Base-by-base conservation (phyloP, 1,284 basidiomycete species). In the Volvariella surrecta region DNA sequence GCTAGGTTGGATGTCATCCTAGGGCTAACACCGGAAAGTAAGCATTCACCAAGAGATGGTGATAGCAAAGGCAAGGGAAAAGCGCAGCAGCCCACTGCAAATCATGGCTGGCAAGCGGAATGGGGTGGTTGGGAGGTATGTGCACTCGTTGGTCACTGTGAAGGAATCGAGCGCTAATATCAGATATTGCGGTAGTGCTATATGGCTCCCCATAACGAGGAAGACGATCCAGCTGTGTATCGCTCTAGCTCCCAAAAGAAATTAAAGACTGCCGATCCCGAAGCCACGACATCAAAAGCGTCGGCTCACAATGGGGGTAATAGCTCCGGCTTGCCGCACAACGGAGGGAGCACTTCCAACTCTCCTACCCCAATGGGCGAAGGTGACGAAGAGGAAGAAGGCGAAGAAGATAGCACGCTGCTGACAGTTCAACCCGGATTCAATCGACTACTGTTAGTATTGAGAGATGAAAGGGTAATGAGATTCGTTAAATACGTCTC, bases 81-180 rank as follows among this genome's bases (percentile, higher is more conserved):
- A 35, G 34, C 34, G 11, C 24, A 28, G 6, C 24, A 60, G 58
- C 32, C 65, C 58, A 37, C 56, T 55, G 32, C 61, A 58, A 48
- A 54, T 46, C 61, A 54, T n/a, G 81, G 77, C 17, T 92, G 89
- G 89, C 71, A 79, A 54, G 71, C 70, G 28, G 81, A 88, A 50
- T 89, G 89, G 74, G 93, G 93, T 44, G 93, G 92, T 17, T 96
- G 93, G 93, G 92, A 96, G 74, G 85, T 86, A 48, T 40, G 72
- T 60, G 34, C 45, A 45, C 42, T 37, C 41, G 47, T 42, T 46
- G 18, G 42, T 50, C 42, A 32, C n/a, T 32, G 39, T 39, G 15
- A 38, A 4, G 41, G 15, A 41, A 37, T 28, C 48, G 19, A 44
- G 39, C 46, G 35, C 24, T 28, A 28, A 28, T 28, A 6, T 6